phyloP scores from a whole-genome alignment of 2,329 filamentous ascomycete genomes.

The Microdochium trichocladiopsis region DNA sequence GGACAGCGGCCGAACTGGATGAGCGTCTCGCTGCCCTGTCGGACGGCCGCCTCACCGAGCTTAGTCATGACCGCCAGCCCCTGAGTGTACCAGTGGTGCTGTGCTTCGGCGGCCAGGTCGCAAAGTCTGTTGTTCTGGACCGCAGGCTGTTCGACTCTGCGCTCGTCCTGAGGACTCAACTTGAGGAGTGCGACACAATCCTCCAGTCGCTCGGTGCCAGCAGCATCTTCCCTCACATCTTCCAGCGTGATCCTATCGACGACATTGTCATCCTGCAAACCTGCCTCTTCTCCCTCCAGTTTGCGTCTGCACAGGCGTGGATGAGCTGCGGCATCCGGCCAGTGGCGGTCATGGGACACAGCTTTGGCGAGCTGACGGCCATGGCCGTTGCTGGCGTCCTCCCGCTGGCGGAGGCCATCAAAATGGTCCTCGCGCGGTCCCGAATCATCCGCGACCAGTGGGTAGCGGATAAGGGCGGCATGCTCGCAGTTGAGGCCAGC shows the following conservation, averaged over 20 bases:
- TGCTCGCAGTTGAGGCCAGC: slow-evolving; percentile 26
- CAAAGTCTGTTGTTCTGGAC: slow-evolving; percentile 20
- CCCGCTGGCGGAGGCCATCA: slow-evolving; percentile 20
- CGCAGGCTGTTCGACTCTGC: slow-evolving; percentile 18
- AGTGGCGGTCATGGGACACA: slow-evolving; percentile 27
- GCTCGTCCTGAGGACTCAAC: slow-evolving; percentile 12
- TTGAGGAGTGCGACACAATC: slow-evolving; percentile 12
- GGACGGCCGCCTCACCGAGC: not conserved
- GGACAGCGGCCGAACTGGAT: slow-evolving; percentile 16
- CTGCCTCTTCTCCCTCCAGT: slow-evolving; percentile 30
- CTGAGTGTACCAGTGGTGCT: slow-evolving; percentile 20
- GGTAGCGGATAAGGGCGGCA: slow-evolving; percentile 26
- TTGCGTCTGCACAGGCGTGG: slow-evolving; percentile 25
- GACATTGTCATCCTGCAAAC: slow-evolving; percentile 27
- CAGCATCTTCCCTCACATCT: slow-evolving; percentile 24
- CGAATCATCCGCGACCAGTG: slow-evolving; percentile 20
- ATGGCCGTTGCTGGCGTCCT: slow-evolving; percentile 26
- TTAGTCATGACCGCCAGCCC: slow-evolving; percentile 1
- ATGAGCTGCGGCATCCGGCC: slow-evolving; percentile 24
- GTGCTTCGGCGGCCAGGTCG: slow-evolving; percentile 26
- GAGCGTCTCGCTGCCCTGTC: slow-evolving; percentile 8
- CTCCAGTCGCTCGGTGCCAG: slow-evolving; percentile 7
- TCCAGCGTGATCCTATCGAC: slow-evolving; percentile 11
- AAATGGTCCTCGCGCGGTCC: slow-evolving; percentile 18
- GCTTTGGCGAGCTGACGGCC: slow-evolving; percentile 33